Evolutionary conservation across 257 asterid species (phyloP), one percentile per base, ranked within the genome.

Genomic region (Solanum ossicruentum): DNA sequence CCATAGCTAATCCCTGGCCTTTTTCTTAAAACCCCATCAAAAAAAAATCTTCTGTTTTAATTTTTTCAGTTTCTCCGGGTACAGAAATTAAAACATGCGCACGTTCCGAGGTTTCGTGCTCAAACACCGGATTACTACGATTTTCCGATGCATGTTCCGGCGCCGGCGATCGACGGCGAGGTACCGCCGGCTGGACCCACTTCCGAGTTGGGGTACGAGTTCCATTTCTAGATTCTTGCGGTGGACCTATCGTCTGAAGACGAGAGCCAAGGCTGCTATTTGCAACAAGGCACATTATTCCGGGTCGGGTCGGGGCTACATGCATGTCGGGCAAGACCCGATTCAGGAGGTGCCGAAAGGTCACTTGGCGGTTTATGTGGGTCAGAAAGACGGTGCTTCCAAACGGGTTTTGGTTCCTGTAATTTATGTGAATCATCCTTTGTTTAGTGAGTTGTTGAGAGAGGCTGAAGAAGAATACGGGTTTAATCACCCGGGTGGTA

Each of bases 1-100:
- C 95, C 91, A 43, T 84, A 23, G 94, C 94, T 67, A 92, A 93
- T 83, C 98, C 94, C 78, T 95, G 98, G 98, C 98, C 98, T 20
- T 92, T 92, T 88, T 91, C 98, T 23, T 89, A 45, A 45, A 65
- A 83, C 52, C 23, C 55, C 45, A 58, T n/a, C 32, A 9, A 7
- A 45, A 83, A 65, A 51, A 23, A 17, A 15, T 8, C 21, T 80
- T 26, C 7, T 56, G 17, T 0, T 57, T 3, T 36, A 3, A 6
- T 17, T 26, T 8, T n/a, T 55, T 26, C 13, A 15, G 12, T 3
- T 45, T 61, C 17, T 21, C 32, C 28, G 13, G 17, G 10, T 75
- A 16, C n/a, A 43, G 36, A 6, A n/a, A 45, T 21, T 47, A 67
- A 41, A 55, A 67, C 32, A 94, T 92, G 99, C 90, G 86, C 23